Evolutionary conservation across 129 eudicot species (phyloP).

Genomic region (Flaveria robusta): DNA sequence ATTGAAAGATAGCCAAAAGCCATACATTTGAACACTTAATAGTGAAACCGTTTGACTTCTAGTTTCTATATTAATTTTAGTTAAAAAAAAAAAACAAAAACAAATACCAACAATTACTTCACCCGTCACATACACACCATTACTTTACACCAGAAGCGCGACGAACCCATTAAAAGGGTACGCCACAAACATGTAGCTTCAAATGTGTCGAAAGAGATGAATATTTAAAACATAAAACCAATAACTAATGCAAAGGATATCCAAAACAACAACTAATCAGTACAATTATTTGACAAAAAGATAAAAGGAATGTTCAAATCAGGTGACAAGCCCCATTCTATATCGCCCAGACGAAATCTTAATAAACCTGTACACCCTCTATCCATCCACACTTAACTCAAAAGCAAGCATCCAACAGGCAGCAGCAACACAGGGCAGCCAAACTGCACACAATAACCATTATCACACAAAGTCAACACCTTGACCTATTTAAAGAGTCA

Average conservation of each 20-base stretch:
- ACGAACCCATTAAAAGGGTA: background rate
- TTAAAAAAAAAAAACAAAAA: too few relatives aligned
- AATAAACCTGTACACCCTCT: slow-evolving; percentile 32
- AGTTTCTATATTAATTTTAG: too few relatives aligned
- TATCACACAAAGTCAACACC: slow-evolving; percentile 15
- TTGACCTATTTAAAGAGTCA: slow-evolving; percentile 5
- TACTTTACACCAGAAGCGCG: background rate
- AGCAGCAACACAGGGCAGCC: slow-evolving; percentile 47
- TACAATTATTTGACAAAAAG: slow-evolving; percentile 29
- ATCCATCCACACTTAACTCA: slow-evolving; percentile 18
- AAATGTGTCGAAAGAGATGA: background rate
- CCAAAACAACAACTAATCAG: slow-evolving; percentile 20
- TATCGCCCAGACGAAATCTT: slow-evolving; percentile 23
- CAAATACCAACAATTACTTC: background rate
- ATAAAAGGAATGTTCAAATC: slow-evolving; percentile 30
- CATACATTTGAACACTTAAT: too few relatives aligned
- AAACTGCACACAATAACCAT: slow-evolving; percentile 35
- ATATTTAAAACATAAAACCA: background rate
- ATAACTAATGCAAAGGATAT: background rate
- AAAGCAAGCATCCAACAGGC: slow-evolving; percentile 44
- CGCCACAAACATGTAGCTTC: background rate
- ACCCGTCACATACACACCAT: background rate
- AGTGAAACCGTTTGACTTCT: too few relatives aligned
- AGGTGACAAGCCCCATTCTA: slow-evolving; percentile 22
- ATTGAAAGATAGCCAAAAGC: too few relatives aligned